Evolutionary conservation across 805 yeast species (phyloP), one percentile per base, ranked within the genome.

Genomic region (Metschnikowia bowlesiae): DNA sequence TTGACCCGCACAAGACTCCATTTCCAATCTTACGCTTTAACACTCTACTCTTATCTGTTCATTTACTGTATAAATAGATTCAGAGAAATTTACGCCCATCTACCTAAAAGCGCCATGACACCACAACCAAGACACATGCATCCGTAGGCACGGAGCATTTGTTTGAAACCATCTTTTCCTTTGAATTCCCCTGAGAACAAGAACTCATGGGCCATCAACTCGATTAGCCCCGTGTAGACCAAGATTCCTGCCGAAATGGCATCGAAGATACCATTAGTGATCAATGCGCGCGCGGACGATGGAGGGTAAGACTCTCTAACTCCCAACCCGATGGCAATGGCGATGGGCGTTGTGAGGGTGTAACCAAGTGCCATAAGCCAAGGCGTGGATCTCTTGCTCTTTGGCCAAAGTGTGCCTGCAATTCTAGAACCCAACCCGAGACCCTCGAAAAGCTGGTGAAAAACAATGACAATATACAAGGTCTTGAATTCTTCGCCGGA

Each of bases 361-460:
- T 63, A 69, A 9, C 58, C 66, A 28, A 61, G 47, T 2, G 69
- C 64, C 58, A 69, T 56, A 10, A 64, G 13, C 73, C 73, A 69
- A 14, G 89, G 89, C 0, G 84, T 77, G 56, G 61, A 69, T 54
- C 74, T 70, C 58, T 62, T 65, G 22, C 59, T 52, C 7, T 58
- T 46, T 8, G 86, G 85, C 80, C 84, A 84, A 2, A 74, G 70
- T 0, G 81, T 73, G 31, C 74, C 75, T 1, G 89, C 85, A 35
- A 86, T 74, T 66, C 96, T 80, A 8, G 92, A 78, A 26, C 96
- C 96, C 56, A 89, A 72, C 52, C 96, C 96, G 44, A 89, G 74
- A 45, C 96, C 96, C 69, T 88, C 96, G 62, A 88, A 88, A 73
- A 83, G 74, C 67, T 88, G 96, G 64, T 89, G 90, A 74, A 81